Base-by-base conservation (phyloP, 2,329 filamentous ascomycete genomes). In the Plenodomus tracheiphilus region DNA sequence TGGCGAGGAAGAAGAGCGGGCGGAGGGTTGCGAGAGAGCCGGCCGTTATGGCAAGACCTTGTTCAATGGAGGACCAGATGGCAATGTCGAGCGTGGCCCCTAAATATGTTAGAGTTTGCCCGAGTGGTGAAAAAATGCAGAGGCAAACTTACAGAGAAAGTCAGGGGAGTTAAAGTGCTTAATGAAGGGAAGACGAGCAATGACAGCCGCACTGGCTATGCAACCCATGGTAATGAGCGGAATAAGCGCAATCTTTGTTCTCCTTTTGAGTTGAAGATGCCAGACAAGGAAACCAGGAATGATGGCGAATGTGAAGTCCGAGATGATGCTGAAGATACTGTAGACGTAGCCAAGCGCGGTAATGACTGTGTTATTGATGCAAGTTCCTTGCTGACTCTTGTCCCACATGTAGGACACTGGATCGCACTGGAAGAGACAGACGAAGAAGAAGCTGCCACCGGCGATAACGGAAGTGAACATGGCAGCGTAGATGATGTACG, bases 231-330 rank as follows among this genome's bases (percentile, higher is more conserved):
- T 73, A 6, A 83, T 66, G 28, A 83, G 72, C 3, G 74, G 55
- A 2, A 73, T 75, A 18, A 83, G 68, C 2, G 75, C 74, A 6
- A 76, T 53, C 58, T 83, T 84, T 2, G 77, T 79, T 34, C 73
- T 68, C 36, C 65, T 69, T 53, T 78, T 78, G 52, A 83, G 74
- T 43, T 77, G 73, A 21, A 82, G 68, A 19, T 76, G 65, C 76
- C 78, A 80, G 1, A 83, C 66, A 34, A 83, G 72, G 7, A 75
- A 72, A 2, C 78, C 73, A 0, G 81, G 81, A 2, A 83, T 63
- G 2, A 80, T 61, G 1, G 77, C 79, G 18, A 82, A 71, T 0
- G 73, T 72, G 62, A 79, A 77, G 51, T 83, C 80, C 10, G 71
- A 74, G 4, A 76, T 51, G 22, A 76, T 77, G 48, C 72, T 75